Conservation (phyloP, 208 protist species). For the Crithidia bombi region DNA sequence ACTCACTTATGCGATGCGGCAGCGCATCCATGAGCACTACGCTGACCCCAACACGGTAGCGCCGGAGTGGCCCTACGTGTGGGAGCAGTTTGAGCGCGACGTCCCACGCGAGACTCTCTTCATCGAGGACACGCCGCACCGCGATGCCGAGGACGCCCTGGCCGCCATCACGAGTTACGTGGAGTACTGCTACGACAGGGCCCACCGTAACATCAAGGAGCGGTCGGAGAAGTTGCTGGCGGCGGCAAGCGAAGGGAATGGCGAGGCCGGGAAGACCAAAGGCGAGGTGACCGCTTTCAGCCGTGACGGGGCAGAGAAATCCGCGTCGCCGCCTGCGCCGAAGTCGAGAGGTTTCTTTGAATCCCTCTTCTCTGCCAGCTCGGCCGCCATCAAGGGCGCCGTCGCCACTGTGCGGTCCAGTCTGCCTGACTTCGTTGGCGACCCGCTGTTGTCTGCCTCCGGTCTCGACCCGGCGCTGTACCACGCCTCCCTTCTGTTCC, state of each 20-base stretch:
- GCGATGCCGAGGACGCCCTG: conserved; percentile 41
- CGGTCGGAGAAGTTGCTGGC: conserved; percentile 24
- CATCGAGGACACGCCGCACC: conserved; percentile 44
- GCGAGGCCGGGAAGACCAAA: background rate
- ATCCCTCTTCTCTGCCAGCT: conserved; percentile 27
- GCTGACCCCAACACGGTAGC: conserved; percentile 31
- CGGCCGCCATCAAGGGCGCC: conserved; percentile 31
- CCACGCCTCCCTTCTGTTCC: conserved; percentile 37
- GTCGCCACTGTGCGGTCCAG: conserved; percentile 32
- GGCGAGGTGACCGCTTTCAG: background rate
- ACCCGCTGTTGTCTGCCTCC: conserved; percentile 36
- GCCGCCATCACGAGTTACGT: conserved; percentile 61
- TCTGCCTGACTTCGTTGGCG: conserved; percentile 42
- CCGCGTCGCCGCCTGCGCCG: background rate
- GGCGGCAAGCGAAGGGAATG: conserved; percentile 1
- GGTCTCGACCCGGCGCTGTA: conserved; percentile 27
- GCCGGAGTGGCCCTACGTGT: conserved; percentile 56
- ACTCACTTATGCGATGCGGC: conserved; percentile 14
- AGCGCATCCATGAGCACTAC: conserved; percentile 21
- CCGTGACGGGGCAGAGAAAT: background rate
- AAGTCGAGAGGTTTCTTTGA: conserved; percentile 35
- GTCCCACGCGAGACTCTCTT: conserved; percentile 56
- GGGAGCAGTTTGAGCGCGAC: conserved; percentile 63
- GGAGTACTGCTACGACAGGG: conserved; percentile 53
- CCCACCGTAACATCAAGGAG: conserved; percentile 24